A percentile compares a stretch with the other conserved stretches of the same genome.
Conservation (phyloP, 257 asterid species). For the Ilex aquifolium region DNA sequence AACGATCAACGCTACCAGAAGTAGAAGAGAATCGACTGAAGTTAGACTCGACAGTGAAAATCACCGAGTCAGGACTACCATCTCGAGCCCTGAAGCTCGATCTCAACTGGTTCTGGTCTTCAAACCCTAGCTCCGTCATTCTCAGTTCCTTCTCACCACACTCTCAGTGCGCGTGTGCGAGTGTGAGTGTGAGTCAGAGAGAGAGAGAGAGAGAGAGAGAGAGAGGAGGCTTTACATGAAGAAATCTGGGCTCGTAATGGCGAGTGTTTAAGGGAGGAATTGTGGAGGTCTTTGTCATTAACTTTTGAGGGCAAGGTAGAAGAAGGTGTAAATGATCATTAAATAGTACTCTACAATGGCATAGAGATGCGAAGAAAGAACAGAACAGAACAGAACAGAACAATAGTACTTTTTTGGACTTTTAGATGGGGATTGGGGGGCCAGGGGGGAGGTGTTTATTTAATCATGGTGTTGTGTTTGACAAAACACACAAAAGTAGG, state of each 20-base stretch:
- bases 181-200: not conserved
- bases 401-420: not conserved
- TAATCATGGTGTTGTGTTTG: not conserved
- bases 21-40: slow-evolving; percentile 85
- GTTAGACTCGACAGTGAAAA: slow-evolving; percentile 66
- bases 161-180: not conserved
- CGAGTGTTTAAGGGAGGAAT: not conserved
- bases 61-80: slow-evolving; percentile 79
- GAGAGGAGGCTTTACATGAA: not conserved
- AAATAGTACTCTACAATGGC: too few relatives aligned
- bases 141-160: not conserved
- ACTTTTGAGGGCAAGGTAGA: not conserved
- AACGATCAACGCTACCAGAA: slow-evolving; percentile 87
- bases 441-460: not conserved
- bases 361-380: not conserved
- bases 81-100: slow-evolving; percentile 53
- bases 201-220: slow-evolving; percentile 1
- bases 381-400: too few relatives aligned
- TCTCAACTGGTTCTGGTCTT: slow-evolving; percentile 23
- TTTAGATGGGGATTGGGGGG: not conserved
- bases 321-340: not conserved
- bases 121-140: slow-evolving; percentile 50
- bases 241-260: not conserved
- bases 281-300: not conserved
- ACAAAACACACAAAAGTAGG: not conserved